phyloP scores from a whole-genome alignment of 2,329 filamentous ascomycete species.

The Apiospora arundinis region DNA sequence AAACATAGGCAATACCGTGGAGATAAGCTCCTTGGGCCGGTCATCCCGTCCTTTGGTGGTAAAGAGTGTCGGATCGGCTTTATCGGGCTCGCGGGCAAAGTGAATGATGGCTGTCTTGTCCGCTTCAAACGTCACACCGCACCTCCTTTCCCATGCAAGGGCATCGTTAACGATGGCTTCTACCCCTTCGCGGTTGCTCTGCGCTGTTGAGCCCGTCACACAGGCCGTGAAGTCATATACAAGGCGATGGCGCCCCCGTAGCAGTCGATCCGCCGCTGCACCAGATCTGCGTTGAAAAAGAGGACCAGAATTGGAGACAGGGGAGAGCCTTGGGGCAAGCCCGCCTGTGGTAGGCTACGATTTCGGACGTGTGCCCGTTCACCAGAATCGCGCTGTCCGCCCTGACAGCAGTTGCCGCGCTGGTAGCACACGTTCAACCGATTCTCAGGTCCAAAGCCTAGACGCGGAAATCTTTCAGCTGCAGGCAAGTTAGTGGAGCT shows the following conservation, averaged over 20 bases:
- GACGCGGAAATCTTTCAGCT: too few relatives aligned
- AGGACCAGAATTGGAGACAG: conserved; percentile 46
- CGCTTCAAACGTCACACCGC: conserved; percentile 34
- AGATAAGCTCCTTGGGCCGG: background rate
- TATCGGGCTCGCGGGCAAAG: too few relatives aligned
- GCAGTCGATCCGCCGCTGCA: conserved; percentile 37
- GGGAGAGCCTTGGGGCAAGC: conserved; percentile 41
- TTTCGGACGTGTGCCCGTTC: conserved; percentile 31
- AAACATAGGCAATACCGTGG: too few relatives aligned
- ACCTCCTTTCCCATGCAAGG: conserved; percentile 32
- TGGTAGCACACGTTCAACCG: too few relatives aligned
- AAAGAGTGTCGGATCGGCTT: conserved; percentile 4
- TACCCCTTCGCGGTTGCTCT: conserved; percentile 30
- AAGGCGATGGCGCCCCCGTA: conserved; percentile 35
- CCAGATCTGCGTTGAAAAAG: conserved; percentile 36
- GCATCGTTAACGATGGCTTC: conserved; percentile 33
- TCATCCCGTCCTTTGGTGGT: background rate
- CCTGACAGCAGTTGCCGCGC: too few relatives aligned
- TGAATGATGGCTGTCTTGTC: conserved; percentile 36
- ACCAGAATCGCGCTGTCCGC: too few relatives aligned
- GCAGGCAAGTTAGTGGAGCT: too few relatives aligned
- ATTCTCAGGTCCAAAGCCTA: too few relatives aligned
- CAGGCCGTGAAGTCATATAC: conserved; percentile 14
- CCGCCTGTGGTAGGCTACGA: conserved; percentile 30
- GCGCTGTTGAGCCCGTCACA: background rate